A percentile compares a stretch with the other conserved stretches of the same genome.
Evolutionary conservation across 805 yeast genomes (phyloP).

Genomic region (Metschnikowia colocasiae): DNA sequence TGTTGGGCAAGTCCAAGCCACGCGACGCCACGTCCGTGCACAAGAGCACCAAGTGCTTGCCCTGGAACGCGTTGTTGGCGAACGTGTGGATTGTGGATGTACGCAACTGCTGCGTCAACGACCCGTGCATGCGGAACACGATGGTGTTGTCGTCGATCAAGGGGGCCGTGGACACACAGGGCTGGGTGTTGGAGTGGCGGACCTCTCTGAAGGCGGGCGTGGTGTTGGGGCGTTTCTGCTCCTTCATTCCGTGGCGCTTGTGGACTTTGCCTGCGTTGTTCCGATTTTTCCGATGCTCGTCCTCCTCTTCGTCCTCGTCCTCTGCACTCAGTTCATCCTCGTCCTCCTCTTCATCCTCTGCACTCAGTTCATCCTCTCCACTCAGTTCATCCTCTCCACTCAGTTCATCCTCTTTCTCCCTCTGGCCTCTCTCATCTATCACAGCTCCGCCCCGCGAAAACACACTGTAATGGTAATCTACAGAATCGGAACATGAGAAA

Average conservation of each 20-base stretch:
- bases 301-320: not conserved
- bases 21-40: conserved; percentile 98
- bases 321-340: not conserved
- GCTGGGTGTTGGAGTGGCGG: conserved; percentile 12
- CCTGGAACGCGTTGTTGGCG: conserved; percentile 30
- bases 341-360: not conserved
- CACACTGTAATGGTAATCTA: conserved; percentile 81
- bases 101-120: conserved; percentile 79
- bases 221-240: not conserved
- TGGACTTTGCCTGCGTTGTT: not conserved
- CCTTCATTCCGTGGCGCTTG: not conserved
- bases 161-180: conserved; percentile 53
- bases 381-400: not conserved
- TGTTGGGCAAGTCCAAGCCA: conserved; percentile 88
- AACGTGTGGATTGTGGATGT: conserved; percentile 70
- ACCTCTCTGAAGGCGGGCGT: conserved; percentile 1
- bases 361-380: not conserved
- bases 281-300: not conserved
- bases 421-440: conserved; percentile 15
- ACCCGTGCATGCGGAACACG: conserved; percentile 79
- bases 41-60: conserved; percentile 62
- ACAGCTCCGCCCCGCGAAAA: conserved; percentile 59
- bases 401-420: not conserved
- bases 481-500: conserved; percentile 94
- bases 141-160: conserved; percentile 42